phyloP scores from a whole-genome alignment of 176 grass and related monocot genomes.

The Oryza glumipatula region DNA sequence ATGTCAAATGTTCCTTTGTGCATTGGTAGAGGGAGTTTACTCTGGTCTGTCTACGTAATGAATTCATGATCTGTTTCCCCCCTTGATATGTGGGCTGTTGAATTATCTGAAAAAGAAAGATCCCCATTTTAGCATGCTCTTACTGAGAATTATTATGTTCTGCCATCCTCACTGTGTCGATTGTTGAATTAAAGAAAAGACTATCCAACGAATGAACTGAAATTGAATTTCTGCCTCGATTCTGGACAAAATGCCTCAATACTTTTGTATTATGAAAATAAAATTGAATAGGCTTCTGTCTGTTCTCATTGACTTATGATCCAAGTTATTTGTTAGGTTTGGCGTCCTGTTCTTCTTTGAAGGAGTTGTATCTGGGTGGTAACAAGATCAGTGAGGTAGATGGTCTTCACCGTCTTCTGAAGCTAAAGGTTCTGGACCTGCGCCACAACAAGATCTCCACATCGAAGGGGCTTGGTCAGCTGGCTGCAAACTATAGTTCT shows the following conservation, averaged over 20 bases:
- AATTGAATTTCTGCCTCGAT: neutral
- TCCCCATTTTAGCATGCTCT: neutral
- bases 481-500: conserved; percentile 84
- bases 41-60: neutral
- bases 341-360: conserved; percentile 83
- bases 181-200: neutral
- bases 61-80: neutral
- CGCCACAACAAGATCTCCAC: conserved; percentile 78
- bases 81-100: neutral
- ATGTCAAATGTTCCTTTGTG: neutral
- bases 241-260: neutral
- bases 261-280: neutral
- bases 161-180: neutral
- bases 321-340: conserved; percentile 56
- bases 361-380: conserved; percentile 85
- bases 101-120: neutral
- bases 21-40: neutral
- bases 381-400: conserved; percentile 98
- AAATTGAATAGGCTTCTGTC: neutral
- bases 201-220: neutral
- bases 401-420: conserved; percentile 88
- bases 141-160: neutral
- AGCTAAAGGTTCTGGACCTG: conserved; percentile 84
- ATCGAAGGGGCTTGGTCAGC: conserved; percentile 75
- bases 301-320: neutral